A percentile compares a stretch with the other conserved stretches of the same genome.
Conservation (phyloP, 352 stramenopile genomes). For the Globisporangium paddicum region DNA sequence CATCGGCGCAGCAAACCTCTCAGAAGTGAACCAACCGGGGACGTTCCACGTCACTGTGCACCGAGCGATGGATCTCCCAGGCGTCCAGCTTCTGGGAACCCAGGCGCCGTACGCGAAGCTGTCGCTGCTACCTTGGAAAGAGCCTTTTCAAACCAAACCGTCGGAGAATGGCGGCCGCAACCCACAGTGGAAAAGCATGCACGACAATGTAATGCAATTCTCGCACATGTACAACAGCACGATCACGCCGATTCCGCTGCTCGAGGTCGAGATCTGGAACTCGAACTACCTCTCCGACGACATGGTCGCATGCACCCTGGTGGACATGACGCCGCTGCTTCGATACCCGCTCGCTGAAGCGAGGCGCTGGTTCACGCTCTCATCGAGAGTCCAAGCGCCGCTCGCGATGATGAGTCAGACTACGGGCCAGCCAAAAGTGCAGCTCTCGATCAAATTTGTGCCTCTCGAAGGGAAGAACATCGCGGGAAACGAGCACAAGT, state of each 20-base stretch:
- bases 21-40: conserved; percentile 58
- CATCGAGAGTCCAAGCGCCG: conserved; percentile 36
- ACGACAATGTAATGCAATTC: conserved; percentile 82
- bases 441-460: conserved; percentile 78
- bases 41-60: conserved; percentile 76
- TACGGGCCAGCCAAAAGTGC: conserved; percentile 51
- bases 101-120: conserved; percentile 69
- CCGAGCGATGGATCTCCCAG: conserved; percentile 66
- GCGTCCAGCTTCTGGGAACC: conserved; percentile 57
- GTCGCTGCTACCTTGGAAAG: conserved; percentile 80
- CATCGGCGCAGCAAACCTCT: conserved; percentile 35
- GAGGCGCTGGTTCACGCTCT: conserved; percentile 82
- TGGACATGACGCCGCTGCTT: conserved; percentile 81
- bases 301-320: conserved; percentile 65
- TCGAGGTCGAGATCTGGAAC: conserved; percentile 86
- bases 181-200: conserved; percentile 61
- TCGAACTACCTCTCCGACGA: conserved; percentile 81
- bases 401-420: conserved; percentile 38
- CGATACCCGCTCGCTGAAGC: conserved; percentile 64
- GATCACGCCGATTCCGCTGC: conserved; percentile 78
- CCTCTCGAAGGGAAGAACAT: conserved; percentile 55
- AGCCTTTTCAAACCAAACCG: conserved; percentile 75
- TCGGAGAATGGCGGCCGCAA: conserved; percentile 69
- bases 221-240: conserved; percentile 88
- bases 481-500: conserved; percentile 72